phyloP scores from a whole-genome alignment of 495 filamentous ascomycete species.

The Coniosporium apollinis region DNA sequence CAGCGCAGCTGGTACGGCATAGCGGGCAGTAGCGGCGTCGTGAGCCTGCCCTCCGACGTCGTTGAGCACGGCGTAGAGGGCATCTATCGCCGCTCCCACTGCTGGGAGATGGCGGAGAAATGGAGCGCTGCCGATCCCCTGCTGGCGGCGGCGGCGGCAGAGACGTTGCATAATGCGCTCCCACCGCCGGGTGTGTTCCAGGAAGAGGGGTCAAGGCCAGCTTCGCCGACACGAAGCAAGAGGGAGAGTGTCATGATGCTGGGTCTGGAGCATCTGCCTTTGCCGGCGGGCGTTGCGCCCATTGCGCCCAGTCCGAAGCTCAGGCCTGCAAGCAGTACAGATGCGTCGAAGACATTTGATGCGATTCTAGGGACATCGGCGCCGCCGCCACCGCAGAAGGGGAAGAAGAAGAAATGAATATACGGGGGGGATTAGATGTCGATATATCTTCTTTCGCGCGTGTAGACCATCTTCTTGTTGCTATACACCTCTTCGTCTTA shows the following conservation, averaged over 20 bases:
- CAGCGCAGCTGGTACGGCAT: slow-evolving; percentile 70
- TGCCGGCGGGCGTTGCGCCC: slow-evolving; percentile 22
- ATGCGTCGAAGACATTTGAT: slow-evolving; percentile 42
- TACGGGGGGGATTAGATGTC: neutral
- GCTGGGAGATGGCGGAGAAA: slow-evolving; percentile 68
- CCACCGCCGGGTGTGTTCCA: neutral
- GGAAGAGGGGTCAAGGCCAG: neutral
- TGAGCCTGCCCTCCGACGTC: slow-evolving; percentile 63
- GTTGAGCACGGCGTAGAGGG: slow-evolving; percentile 82
- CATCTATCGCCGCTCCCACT: slow-evolving; percentile 79
- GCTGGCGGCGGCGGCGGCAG: neutral
- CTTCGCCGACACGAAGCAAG: neutral
- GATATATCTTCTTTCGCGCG: too few species aligned
- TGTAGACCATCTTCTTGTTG: too few species aligned
- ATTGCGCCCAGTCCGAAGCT: neutral
- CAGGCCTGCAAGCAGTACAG: slow-evolving; percentile 8
- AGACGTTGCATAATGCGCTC: neutral
- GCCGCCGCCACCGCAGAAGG: slow-evolving; percentile 28
- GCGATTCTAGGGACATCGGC: slow-evolving; percentile 42
- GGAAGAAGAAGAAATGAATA: slow-evolving; percentile 21
- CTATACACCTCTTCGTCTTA: too few species aligned
- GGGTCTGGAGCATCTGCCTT: slow-evolving; percentile 23
- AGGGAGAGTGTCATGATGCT: slow-evolving; percentile 18
- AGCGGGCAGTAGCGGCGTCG: slow-evolving; percentile 48
- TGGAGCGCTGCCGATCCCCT: slow-evolving; percentile 34